Base-by-base conservation (phyloP, 306 rosid genomes). In the Vigna reflexopilosa region DNA sequence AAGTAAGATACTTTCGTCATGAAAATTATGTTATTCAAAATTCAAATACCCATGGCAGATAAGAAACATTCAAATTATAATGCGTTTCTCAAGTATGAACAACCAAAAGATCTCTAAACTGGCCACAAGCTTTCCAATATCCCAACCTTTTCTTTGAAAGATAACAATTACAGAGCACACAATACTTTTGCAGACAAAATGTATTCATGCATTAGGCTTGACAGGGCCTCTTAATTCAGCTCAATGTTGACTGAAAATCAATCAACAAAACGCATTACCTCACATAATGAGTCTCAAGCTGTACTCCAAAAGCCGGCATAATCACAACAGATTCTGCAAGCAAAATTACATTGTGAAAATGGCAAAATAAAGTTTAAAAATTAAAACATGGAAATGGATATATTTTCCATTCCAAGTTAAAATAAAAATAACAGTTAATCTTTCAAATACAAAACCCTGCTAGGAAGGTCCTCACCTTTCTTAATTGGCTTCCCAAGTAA, bases 271-370 rank as follows among this genome's bases (percentile, higher is more conserved):
- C 63, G 64, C 47, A 13, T 63, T 75, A 94, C 98, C 98, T 89
- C 63, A 36, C 50, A 77, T 83, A 89, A 81, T 88, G 92, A 80
- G 95, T 92, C 81, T 94, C 96, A 69, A 94, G 95, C 81, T 94
- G 97, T 73, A 94, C 93, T 67, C 98, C 98, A 67, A 94, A 92
- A 80, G 94, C 92, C 13, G 98, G 97, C 89, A 94, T 87, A 82
- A 94, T 83, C 63, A 94, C 77, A 40, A 94, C 91, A 45, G 93
- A 89, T 84, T 94, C 97, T 94, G 93, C 80, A 65, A 52, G 67
- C 47, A 73, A 83, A 68, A 20, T 38, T 54, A 49, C 69, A 64
- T 54, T 16, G 38, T 67, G 59, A 67, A 81, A 62, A 24, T 72
- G 62, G 62, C 68, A 20, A 70, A 67, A 20, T 51, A 30, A 13